Evolutionary conservation across 768 basidiomycete genomes (phyloP), one percentile per base, ranked within the genome.

Genomic region (Boletus insuetus): DNA sequence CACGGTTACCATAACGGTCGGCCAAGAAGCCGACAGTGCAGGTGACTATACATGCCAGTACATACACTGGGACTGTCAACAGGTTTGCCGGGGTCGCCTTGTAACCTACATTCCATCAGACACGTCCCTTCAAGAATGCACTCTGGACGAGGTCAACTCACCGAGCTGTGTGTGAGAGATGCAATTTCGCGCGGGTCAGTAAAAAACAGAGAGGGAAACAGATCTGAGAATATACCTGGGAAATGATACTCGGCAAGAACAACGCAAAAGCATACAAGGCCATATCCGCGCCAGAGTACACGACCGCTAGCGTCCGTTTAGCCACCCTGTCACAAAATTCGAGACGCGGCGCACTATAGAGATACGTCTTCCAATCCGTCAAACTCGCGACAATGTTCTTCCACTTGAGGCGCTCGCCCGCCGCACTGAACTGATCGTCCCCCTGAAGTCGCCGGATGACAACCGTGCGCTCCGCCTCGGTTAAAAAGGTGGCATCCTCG

Each of bases 171-270:
- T 11, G 31, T 22, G 16, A 37, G 13, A 42, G 50, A 38, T 13
- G 14, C 11, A 41, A 49, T 32, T 42, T 39, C 12, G 38, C 22
- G 7, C 16, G 26, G 9, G 32, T 9, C 20, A 35, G 34, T 3
- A 4, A 20, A 5, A 20, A 22, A 46, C 12, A 16, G 13, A 34
- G 19, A 11, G 10, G 31, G 14, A 17, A 10, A 22, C 31, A 13
- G 9, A 17, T 29, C 29, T 2, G 34, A 10, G 17, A 17, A 69
- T 79, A 40, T 58, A 86, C 84, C 72, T 86, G 74, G 55, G 80
- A 84, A 68, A 90, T 91, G 64, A 91, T 90, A 41, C 82, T 87
- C 0, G 89, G 89, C 51, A 89, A 72, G 76, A 92, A 92, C 43
- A 91, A 70, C 20, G 87, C 78, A 69, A 91, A 89, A 0, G 89